Evolutionary conservation across 2,329 filamentous ascomycete species (phyloP), one percentile per base, ranked within the genome.

Genomic region (Cordyceps farinosa): DNA sequence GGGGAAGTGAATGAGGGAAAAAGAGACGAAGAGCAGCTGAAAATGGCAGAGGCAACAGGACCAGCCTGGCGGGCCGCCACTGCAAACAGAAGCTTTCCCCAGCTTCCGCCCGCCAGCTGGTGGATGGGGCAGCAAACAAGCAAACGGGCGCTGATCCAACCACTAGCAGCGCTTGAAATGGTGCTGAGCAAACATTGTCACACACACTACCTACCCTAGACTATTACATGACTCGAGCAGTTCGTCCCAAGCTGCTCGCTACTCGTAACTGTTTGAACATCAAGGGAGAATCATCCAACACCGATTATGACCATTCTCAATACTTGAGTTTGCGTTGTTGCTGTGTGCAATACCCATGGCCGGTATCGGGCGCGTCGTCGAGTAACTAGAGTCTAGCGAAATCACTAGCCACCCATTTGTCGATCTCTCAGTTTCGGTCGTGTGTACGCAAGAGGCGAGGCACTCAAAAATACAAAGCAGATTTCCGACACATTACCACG

Each of bases 1-100:
- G 50, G 51, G 61, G 47, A 58, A 60, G 42, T 63, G 61, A 58
- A 53, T 52, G 51, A 51, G 53, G 27, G 44, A 42, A 44, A 36
- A 57, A 58, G 42, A 6, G n/a, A 30, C 32, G 27, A 54, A 47
- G 59, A 48, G 48, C 58, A 61, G 58, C 50, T 61, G 58, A 61
- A 61, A 50, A 53, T 60, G n/a, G 34, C 22, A 51, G 22, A 32
- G 36, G 40, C n/a, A 10, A 34, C 17, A 13, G 11, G 22, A 34
- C 15, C 40, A 45, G 54, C 29, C 40, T 40, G 38, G 53, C 36
- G 53, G 53, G 29, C 53, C 36, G 22, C 38, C 53, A 32, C 9
- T 15, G 27, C 52, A 56, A 45, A 45, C 38, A 45, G 17, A 45
- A 45, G 42, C 42, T 45, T 22, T 45, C n/a, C 30, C 48, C 48